These are phyloP conservation scores for Cicer cuneatum DNA, from an alignment of 306 rosid species.

Conservation along the genomic window DNA sequence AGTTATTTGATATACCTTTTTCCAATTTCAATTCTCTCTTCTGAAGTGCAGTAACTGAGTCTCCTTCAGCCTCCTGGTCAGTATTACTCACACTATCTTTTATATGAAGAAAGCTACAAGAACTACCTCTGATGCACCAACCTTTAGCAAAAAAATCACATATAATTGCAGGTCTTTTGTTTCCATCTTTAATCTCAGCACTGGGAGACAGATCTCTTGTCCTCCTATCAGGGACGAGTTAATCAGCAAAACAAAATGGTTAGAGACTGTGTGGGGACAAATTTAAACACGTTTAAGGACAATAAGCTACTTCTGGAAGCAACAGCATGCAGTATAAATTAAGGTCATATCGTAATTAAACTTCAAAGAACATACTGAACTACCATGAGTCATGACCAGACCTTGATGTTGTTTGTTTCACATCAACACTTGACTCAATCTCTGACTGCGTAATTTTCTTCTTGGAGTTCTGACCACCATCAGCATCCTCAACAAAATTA, in stretches of 20 bases:
- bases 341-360: slow-evolving; percentile 42
- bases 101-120: slow-evolving; percentile 85
- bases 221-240: slow-evolving; percentile 55
- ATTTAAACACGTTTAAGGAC: slow-evolving; percentile 46
- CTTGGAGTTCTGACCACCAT: slow-evolving; percentile 42
- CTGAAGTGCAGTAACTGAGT: slow-evolving; percentile 48
- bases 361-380: slow-evolving; percentile 32
- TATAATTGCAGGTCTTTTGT: slow-evolving; percentile 58
- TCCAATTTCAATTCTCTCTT: slow-evolving; percentile 58
- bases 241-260: slow-evolving; percentile 59
- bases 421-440: slow-evolving; percentile 48
- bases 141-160: slow-evolving; percentile 89
- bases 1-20: slow-evolving; percentile 71
- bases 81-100: slow-evolving; percentile 51
- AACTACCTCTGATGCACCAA: slow-evolving; percentile 90
- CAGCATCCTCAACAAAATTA: slow-evolving; percentile 41
- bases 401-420: slow-evolving; percentile 62
- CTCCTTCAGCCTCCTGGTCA: slow-evolving; percentile 61
- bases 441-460: slow-evolving; percentile 50
- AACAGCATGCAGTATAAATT: slow-evolving; percentile 30
- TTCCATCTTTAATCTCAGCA: slow-evolving; percentile 58
- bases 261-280: slow-evolving; percentile 49
- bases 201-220: slow-evolving; percentile 56
- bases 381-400: slow-evolving; percentile 47
- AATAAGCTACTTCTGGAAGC: slow-evolving; percentile 43